A percentile compares a stretch with the other conserved stretches of the same genome.
phyloP scores from a whole-genome alignment of 495 filamentous ascomycete species.

The Beverwykella pulmonaria region DNA sequence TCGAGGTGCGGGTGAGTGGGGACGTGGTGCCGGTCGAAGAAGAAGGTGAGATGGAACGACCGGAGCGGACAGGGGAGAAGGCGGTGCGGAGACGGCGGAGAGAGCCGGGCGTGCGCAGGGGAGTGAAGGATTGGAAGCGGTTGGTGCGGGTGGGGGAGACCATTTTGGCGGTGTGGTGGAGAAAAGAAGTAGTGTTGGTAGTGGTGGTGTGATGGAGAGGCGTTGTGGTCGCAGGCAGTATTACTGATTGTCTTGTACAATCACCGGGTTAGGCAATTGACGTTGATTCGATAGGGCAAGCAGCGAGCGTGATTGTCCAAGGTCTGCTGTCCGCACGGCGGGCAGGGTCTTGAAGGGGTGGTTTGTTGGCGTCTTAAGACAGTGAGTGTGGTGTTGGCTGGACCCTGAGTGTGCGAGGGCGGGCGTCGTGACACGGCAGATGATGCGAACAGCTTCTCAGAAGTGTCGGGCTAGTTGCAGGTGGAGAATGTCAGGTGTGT shows the following conservation, averaged over 20 bases:
- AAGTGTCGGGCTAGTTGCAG: slow-evolving; percentile 16
- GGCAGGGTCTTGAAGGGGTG: slow-evolving; percentile 9
- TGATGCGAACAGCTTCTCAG: slow-evolving; percentile 21
- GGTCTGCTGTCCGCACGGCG: slow-evolving; percentile 24
- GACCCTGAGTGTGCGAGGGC: slow-evolving; percentile 6
- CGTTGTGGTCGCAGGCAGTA: neutral
- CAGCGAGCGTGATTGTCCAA: slow-evolving; percentile 20
- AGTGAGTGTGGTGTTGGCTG: slow-evolving; percentile 10
- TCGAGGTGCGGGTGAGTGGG: slow-evolving; percentile 37
- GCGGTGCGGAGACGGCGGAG: slow-evolving; percentile 45
- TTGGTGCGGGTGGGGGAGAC: slow-evolving; percentile 30
- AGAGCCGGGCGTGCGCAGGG: slow-evolving; percentile 36
- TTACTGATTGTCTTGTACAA: slow-evolving; percentile 16
- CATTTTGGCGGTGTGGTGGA: slow-evolving; percentile 23
- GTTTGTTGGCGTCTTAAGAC: neutral
- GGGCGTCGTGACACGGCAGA: slow-evolving; percentile 8
- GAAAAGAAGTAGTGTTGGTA: no score
- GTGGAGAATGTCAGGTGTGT: neutral
- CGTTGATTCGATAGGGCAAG: neutral
- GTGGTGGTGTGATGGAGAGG: slow-evolving; percentile 10
- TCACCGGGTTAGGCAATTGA: neutral
- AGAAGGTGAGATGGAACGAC: slow-evolving; percentile 25
- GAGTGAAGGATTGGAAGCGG: slow-evolving; percentile 41
- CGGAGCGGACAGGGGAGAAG: slow-evolving; percentile 36
- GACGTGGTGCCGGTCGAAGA: slow-evolving; percentile 34